Base-by-base conservation (phyloP, 2,329 filamentous ascomycete species). In the Elsinoe perseae region DNA sequence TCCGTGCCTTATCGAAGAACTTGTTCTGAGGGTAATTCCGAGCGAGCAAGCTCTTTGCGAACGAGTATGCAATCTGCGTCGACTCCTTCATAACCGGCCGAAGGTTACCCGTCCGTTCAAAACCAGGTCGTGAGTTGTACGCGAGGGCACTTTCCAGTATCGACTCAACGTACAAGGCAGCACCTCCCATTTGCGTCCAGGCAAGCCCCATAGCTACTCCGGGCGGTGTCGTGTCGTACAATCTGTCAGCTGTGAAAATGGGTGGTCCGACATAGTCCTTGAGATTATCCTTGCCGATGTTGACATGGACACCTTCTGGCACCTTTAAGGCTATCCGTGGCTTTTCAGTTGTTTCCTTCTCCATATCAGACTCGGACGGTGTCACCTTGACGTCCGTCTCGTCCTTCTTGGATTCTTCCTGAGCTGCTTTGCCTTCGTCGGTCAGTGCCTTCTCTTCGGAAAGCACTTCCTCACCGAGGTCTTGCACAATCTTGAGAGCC, bases 71-170 rank as follows among this genome's bases (percentile, higher is more conserved):
- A 62, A 98, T 96, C 2, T 83, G 79, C 0, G 90, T 93, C 1
- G 91, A 96, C 73, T 98, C 93, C 74, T 96, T 97, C 95, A 98
- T 98, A 36, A 98, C 93, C 14, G 83, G 82, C 75, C 95, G 93
- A 50, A 98, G 79, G 68, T 97, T 97, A 58, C 93, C 93, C 0
- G 93, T 98, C 59, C 91, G 90, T 67, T 95, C 89, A 42, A 98
- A 77, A 16, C 86, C 82, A 5, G 92, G 86, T 16, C 86, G 80
- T 23, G 88, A 92, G 57, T 80, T 80, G 25, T 84, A 79, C 9
- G 83, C 83, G 48, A 97, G 80, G 0, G 87, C 83, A 59, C 84
- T 87, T 69, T 98, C 91, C 53, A 98, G 76, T 60, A 98, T 97
- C 1, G 91, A 95, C 73, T 98, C 93, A 57, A 98, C 89, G 72